Conservation (phyloP, 345 rosid species). For the Lagerstroemia speciosa region DNA sequence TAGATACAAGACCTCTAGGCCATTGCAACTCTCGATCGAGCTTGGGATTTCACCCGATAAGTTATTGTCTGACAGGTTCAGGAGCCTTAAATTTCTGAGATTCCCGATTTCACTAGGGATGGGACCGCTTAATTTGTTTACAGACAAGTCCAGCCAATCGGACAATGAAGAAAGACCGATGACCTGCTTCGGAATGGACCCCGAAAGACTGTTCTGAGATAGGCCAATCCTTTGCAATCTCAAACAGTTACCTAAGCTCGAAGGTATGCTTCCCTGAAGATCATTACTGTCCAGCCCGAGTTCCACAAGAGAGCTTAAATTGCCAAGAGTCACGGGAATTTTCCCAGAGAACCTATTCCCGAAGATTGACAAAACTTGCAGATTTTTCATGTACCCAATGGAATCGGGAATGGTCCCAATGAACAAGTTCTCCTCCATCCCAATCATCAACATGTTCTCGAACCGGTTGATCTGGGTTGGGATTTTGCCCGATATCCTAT, state of each 20-base stretch:
- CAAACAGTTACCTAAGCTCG: constrained; percentile 20
- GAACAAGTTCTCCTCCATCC: constrained; percentile 18
- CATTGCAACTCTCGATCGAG: constrained; percentile 11
- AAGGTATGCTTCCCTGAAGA: constrained; percentile 31
- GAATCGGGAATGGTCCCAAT: constrained; percentile 17
- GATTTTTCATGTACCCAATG: constrained; percentile 13
- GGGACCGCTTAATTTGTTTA: constrained; percentile 9
- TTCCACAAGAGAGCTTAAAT: constrained; percentile 23
- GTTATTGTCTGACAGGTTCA: constrained; percentile 18
- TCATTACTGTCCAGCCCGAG: constrained; percentile 16
- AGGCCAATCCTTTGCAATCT: constrained; percentile 15
- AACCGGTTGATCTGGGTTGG: constrained; percentile 15
- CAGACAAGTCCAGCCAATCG: constrained; percentile 12
- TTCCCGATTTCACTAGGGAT: constrained; percentile 16
- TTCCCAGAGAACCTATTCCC: constrained; percentile 28
- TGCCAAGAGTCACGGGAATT: constrained; percentile 33
- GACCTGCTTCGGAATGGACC: constrained; percentile 17
- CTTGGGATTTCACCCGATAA: constrained; percentile 25
- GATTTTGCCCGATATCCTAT: constrained; percentile 18
- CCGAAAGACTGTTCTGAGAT: constrained; percentile 11
- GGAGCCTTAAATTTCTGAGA: neutral
- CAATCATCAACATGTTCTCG: constrained; percentile 2
- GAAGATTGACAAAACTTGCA: constrained; percentile 18
- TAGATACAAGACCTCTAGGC: constrained; percentile 13
- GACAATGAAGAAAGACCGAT: constrained; percentile 17